These are phyloP conservation scores for Neodidymelliopsis sp. DNA, from an alignment of 2,329 filamentous ascomycete species.

Conservation along the genomic window DNA sequence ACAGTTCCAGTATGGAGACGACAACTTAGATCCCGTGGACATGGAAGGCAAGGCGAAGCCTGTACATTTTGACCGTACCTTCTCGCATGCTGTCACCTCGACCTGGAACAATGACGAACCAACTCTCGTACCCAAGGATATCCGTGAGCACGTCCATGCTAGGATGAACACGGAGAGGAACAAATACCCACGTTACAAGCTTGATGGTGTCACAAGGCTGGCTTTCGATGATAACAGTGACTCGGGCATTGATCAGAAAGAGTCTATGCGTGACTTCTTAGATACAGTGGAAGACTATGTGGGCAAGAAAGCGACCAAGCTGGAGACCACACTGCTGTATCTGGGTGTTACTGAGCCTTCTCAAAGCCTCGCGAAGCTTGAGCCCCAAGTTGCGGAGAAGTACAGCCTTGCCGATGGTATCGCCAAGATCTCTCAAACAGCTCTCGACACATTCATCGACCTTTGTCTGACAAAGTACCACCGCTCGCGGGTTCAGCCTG, in stretches of 20 bases:
- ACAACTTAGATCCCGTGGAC: slow-evolving; percentile 93
- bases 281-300: slow-evolving; percentile 79
- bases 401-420: slow-evolving; percentile 67
- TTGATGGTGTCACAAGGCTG: slow-evolving; percentile 56
- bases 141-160: slow-evolving; percentile 71
- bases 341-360: slow-evolving; percentile 32
- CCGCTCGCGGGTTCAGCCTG: slow-evolving; percentile 89
- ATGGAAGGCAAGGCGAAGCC: slow-evolving; percentile 96
- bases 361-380: slow-evolving; percentile 16
- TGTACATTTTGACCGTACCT: slow-evolving; percentile 90
- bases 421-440: slow-evolving; percentile 80
- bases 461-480: slow-evolving; percentile 90
- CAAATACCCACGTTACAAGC: slow-evolving; percentile 53
- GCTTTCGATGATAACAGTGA: slow-evolving; percentile 75
- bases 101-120: slow-evolving; percentile 82
- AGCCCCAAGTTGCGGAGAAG: slow-evolving; percentile 46
- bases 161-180: slow-evolving; percentile 73
- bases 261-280: slow-evolving; percentile 84
- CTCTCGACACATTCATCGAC: slow-evolving; percentile 77
- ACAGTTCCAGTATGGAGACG: slow-evolving; percentile 96
- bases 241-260: slow-evolving; percentile 62
- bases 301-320: slow-evolving; percentile 65
- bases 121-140: slow-evolving; percentile 76
- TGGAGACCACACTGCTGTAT: slow-evolving; percentile 58
- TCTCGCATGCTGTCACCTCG: slow-evolving; percentile 76